Base-by-base conservation (phyloP, 2,329 filamentous ascomycete species). In the Fragosphaeria purpurea region DNA sequence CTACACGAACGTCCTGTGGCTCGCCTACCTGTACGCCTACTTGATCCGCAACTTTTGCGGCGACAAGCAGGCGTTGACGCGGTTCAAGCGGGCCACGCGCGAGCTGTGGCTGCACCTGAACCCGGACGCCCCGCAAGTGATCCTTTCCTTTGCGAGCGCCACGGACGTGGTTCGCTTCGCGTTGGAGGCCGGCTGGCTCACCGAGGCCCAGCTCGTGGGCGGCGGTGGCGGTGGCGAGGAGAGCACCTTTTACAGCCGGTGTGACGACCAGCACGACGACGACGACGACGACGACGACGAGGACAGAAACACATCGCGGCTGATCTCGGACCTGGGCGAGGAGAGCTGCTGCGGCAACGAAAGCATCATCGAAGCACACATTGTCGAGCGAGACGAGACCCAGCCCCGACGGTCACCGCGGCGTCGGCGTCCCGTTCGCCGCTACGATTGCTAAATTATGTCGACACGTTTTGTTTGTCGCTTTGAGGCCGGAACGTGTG, bases 1-100 rank as follows among this genome's bases (percentile, higher is more conserved):
- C 1, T 83, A 83, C 61, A 82, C 77, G 5, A 84, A 84, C 55
- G 77, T 83, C 1, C 65, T 84, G 13, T 84, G 80, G 80, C 69
- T 84, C 41, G 75, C 77, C 4, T 83, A 82, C 55, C 65, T 82
- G 5, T 81, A 81, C 57, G 65, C 70, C 38, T 81, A 80, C 61
- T 62, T 81, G 50, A 58, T 67, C 3, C 57, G 54, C 6, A 67
- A 73, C 53, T 81, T 77, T 55, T 54, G 57, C 9, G 76, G 77
- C 5, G 65, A 69, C 7, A 70, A 67, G 56, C 67, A 65, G 52
- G 70, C 74, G 22, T 59, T 80, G 10, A 60, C 59, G 4, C 53
- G 56, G 3, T 82, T 82, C 58, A 68, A 66, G 51, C 65, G 63
- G 12, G 62, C 67, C 41, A 80, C 76, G 1, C 66, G 62, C 49